Percentiles rank a stretch among this genome's conserved stretches.
Conservation (phyloP, 179 eudicot genomes). For the Actinidia polygama region DNA sequence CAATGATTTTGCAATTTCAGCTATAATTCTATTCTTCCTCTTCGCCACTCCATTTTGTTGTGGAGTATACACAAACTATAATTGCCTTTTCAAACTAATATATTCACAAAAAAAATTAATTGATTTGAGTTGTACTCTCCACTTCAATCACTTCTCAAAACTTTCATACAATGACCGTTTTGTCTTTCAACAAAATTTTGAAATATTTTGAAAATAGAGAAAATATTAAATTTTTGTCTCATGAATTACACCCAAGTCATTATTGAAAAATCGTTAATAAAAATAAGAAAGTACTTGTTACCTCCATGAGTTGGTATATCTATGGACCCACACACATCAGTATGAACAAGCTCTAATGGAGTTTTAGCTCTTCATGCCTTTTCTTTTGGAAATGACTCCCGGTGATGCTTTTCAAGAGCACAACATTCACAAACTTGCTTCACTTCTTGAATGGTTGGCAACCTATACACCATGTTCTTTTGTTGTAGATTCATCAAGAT, state of each 20-base stretch:
- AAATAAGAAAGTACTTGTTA: conserved; percentile 11
- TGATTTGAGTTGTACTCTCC: not conserved
- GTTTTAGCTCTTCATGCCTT: conserved; percentile 5
- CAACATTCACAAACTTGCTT: conserved; percentile 8
- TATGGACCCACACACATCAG: conserved; percentile 18
- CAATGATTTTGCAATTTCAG: not conserved
- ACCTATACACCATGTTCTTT: not conserved
- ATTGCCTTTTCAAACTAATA: not conserved
- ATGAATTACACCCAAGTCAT: conserved; percentile 22
- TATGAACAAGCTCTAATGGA: not conserved
- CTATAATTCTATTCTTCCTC: not conserved
- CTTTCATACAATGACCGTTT: not conserved
- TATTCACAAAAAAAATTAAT: conserved; percentile 18
- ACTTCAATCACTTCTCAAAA: conserved; percentile 8
- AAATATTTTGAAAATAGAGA: conserved; percentile 7
- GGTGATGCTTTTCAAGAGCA: conserved; percentile 6
- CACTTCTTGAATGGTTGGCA: not conserved
- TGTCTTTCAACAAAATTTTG: conserved; percentile 2
- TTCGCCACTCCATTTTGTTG: not conserved
- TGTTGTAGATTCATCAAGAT: not conserved
- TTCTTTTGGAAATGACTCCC: not conserved
- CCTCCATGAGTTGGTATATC: not conserved
- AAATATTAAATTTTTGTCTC: conserved; percentile 1
- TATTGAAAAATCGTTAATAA: conserved; percentile 18
- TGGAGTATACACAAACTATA: not conserved